Conservation (phyloP, 208 protist genomes). For the Wallacemonas sp. region DNA sequence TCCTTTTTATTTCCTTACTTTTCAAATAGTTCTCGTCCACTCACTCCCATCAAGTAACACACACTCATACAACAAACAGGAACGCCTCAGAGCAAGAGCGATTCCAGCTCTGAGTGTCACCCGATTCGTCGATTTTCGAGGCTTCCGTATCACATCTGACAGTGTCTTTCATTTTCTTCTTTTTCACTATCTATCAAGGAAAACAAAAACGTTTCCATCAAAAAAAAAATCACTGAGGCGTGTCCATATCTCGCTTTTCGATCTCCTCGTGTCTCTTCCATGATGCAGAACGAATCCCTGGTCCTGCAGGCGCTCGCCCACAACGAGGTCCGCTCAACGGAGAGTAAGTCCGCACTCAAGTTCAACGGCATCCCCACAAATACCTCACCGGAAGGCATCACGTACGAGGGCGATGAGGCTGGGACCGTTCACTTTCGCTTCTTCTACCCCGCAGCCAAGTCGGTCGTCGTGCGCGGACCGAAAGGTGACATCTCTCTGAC, state of each 20-base stretch:
- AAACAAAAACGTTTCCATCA: no score
- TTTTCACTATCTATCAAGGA: no score
- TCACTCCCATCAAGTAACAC: no score
- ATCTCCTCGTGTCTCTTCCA: no score
- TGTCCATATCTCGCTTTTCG: not conserved
- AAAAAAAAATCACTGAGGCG: not conserved
- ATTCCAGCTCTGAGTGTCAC: no score
- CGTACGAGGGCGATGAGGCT: slow-evolving; percentile 16
- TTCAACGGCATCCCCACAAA: slow-evolving; percentile 17
- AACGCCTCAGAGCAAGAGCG: no score
- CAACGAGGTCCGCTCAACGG: slow-evolving; percentile 9
- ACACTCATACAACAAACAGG: no score
- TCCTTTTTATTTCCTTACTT: no score
- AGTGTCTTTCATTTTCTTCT: no score
- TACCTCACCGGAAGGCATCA: slow-evolving; percentile 19
- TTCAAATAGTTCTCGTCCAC: no score
- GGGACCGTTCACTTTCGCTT: slow-evolving; percentile 20
- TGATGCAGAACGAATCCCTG: slow-evolving; percentile 10
- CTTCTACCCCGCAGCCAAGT: slow-evolving; percentile 21
- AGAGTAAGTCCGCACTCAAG: slow-evolving; percentile 6
- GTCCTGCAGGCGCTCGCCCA: slow-evolving; percentile 14
- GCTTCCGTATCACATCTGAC: no score
- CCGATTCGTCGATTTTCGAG: no score
- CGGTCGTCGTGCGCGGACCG: slow-evolving; percentile 1
- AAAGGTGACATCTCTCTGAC: not conserved